Percentiles rank a stretch among this genome's conserved stretches.
These are phyloP conservation scores for Anthracocystis walkeri DNA, from an alignment of 1,284 basidiomycete genomes.

Conservation along the genomic window DNA sequence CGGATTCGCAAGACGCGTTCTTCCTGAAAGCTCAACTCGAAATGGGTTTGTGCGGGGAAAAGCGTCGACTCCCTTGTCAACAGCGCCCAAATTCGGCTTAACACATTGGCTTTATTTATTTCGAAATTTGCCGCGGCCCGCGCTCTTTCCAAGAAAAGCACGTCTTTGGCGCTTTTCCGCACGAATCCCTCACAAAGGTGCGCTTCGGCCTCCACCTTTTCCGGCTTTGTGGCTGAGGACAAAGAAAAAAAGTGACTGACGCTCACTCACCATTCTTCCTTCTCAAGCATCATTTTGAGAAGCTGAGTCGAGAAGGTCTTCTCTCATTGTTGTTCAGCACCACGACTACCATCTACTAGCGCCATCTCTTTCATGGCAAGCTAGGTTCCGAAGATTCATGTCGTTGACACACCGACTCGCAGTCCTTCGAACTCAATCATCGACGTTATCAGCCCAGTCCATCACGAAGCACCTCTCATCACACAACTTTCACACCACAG, in stretches of 20 bases:
- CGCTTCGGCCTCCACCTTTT: slow-evolving; percentile 12
- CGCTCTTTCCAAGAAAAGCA: slow-evolving; percentile 6
- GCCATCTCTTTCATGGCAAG: neutral
- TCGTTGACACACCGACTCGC: slow-evolving; percentile 19
- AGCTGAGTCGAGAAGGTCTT: neutral
- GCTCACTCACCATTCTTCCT: neutral
- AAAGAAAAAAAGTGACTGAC: slow-evolving; percentile 11
- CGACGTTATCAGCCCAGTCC: neutral
- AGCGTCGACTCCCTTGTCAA: neutral
- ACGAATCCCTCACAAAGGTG: slow-evolving; percentile 1
- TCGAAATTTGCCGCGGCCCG: slow-evolving; percentile 1
- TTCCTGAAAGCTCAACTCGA: slow-evolving; percentile 1
- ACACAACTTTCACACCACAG: slow-evolving; percentile 12
- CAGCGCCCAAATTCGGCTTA: neutral
- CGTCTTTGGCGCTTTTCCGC: slow-evolving; percentile 8
- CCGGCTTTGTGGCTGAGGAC: neutral
- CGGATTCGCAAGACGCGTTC: slow-evolving; percentile 7
- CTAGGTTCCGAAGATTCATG: slow-evolving; percentile 16
- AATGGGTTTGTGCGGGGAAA: slow-evolving; percentile 3
- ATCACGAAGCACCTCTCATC: neutral
- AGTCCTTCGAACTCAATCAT: slow-evolving; percentile 17
- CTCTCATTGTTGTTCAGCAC: slow-evolving; percentile 1
- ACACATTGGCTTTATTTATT: neutral
- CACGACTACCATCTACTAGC: slow-evolving; percentile 1
- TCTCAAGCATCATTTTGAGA: neutral